Evolutionary conservation across 2,329 filamentous ascomycete genomes (phyloP).

Genomic region (Penicillium freii): DNA sequence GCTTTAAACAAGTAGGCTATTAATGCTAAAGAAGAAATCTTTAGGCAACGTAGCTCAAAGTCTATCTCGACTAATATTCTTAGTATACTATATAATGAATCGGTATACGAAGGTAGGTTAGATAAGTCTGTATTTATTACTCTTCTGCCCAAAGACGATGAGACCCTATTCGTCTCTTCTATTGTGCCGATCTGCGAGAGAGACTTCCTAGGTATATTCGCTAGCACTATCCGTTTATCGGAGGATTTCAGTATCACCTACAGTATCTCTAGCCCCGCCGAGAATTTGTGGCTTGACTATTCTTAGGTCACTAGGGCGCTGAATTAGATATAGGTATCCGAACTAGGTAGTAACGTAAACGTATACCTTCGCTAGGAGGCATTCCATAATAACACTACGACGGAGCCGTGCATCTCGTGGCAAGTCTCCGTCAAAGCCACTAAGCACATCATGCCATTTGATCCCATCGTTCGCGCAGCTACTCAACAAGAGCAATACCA

Average conservation of each 20-base stretch:
- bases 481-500: background rate
- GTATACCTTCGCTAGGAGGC: background rate
- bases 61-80: too few relatives aligned
- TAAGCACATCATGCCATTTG: background rate
- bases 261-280: background rate
- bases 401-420: background rate
- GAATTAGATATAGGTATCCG: background rate
- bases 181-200: too few relatives aligned
- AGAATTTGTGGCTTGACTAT: background rate
- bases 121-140: too few relatives aligned
- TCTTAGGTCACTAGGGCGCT: background rate
- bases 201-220: background rate
- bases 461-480: background rate
- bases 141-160: too few relatives aligned
- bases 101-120: too few relatives aligned
- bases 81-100: too few relatives aligned
- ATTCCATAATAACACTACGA: background rate
- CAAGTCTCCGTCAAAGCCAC: background rate
- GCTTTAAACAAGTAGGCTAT: too few relatives aligned
- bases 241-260: background rate
- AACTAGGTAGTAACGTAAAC: background rate
- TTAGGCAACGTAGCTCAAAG: too few relatives aligned
- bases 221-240: background rate
- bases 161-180: too few relatives aligned
- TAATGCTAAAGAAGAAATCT: too few relatives aligned